Evolutionary conservation across 345 rosid species (phyloP).

Genomic region (Passiflora organensis): DNA sequence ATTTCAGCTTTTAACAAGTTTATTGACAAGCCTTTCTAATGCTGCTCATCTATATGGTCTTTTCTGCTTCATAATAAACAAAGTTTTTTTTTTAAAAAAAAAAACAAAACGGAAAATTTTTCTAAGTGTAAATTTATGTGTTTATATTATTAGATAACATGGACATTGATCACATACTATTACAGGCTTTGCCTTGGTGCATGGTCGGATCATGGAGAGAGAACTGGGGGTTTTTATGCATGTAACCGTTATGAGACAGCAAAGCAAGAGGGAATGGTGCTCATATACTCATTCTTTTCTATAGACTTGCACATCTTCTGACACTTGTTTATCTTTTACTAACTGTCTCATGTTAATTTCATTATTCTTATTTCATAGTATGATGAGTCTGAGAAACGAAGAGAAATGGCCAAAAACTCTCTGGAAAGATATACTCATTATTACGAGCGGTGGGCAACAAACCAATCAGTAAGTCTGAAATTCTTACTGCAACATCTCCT

Average conservation of each 20-base stretch:
- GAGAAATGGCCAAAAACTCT: slow-evolving; percentile 96
- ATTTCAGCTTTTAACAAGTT: too few relatives aligned
- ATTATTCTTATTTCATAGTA: slow-evolving; percentile 45
- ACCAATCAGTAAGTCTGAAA: slow-evolving; percentile 71
- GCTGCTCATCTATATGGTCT: too few relatives aligned
- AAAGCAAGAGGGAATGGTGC: slow-evolving; percentile 90
- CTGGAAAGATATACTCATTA: slow-evolving; percentile 93
- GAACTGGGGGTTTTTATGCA: slow-evolving; percentile 93
- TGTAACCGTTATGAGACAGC: slow-evolving; percentile 83
- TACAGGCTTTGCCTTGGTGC: slow-evolving; percentile 83
- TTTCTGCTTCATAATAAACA: too few relatives aligned
- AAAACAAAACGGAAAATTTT: too few relatives aligned
- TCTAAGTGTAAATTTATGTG: too few relatives aligned
- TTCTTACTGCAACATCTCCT: not conserved
- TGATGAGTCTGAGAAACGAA: slow-evolving; percentile 85
- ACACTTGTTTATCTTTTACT: too few relatives aligned
- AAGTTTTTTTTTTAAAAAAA: too few relatives aligned
- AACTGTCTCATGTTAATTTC: too few relatives aligned
- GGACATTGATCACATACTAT: too few relatives aligned
- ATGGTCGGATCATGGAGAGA: slow-evolving; percentile 90
- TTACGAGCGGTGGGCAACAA: slow-evolving; percentile 98
- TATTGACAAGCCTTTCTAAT: too few relatives aligned
- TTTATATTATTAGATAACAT: too few relatives aligned
- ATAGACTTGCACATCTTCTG: not conserved
- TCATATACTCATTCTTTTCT: slow-evolving; percentile 6